Evolutionary conservation across 768 basidiomycete species (phyloP), one percentile per base, ranked within the genome.

Genomic region (Leccinellum albellum): DNA sequence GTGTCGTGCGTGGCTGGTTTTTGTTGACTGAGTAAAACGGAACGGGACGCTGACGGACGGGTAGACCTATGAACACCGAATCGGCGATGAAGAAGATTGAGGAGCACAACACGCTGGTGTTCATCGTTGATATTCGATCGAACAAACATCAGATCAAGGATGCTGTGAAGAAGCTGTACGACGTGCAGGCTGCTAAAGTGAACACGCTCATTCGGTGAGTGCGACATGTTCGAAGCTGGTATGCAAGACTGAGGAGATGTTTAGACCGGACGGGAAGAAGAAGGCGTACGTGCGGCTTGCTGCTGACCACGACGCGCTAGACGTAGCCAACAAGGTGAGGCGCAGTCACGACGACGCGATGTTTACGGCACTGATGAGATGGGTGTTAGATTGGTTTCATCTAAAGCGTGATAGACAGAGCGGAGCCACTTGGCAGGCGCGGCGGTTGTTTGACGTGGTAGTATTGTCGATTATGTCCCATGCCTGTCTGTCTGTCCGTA

Each of bases 91-190:
- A 98, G 85, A 97, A 99, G 85, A 99, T 99, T 57, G 96, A 99
- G 82, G 96, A 98, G 76, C 88, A 98, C 82, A 98, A 99, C 78
- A 99, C 97, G 31, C 85, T 98, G 57, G 97, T 99, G 58, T 99
- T 98, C 82, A 88, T 98, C 59, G 94, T 97, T 53, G 95, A 98
- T 75, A 70, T 98, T 75, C 87, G 85, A 73, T 79, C 93, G 65
- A 99, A 97, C 86, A 99, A 99, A 85, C 86, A 94, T 48, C 94
- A 99, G 77, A 98, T 98, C 80, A 96, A 94, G 85, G 93, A 98
- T 67, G 97, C 97, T 2, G 94, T 99, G 67, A 98, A 98, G 86
- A 97, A 97, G 85, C 76, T 99, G 67, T 98, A 98, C 76, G 95
- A 97, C 70, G 95, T 98, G 53, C 86, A 95, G 76, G 91, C 94